Conservation (phyloP, 768 basidiomycete species). For the Cystobasidium ongulense region DNA sequence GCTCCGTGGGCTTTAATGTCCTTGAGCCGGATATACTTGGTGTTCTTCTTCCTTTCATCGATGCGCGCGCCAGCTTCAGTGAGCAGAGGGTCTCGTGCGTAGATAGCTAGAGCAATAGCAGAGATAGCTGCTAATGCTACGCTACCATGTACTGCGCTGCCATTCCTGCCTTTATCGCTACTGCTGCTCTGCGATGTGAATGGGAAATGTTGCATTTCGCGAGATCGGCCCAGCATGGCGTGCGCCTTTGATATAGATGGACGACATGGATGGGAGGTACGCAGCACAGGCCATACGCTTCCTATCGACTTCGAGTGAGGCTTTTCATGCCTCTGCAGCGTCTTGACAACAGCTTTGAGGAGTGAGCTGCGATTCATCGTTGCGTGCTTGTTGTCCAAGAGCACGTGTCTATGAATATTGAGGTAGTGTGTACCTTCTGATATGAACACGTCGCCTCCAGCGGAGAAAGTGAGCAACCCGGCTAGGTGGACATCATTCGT, state of each 20-base stretch:
- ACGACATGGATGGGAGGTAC: not conserved
- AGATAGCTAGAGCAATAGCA: not conserved
- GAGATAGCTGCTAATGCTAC: not conserved
- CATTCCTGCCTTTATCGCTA: not conserved
- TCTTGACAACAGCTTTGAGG: too few species aligned
- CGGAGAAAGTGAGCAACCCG: too few species aligned
- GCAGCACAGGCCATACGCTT: too few species aligned
- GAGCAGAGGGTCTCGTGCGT: not conserved
- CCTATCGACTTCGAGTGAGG: not conserved
- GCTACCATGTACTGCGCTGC: not conserved
- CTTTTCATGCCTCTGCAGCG: too few species aligned
- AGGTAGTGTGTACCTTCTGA: too few species aligned
- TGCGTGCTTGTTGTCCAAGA: too few species aligned
- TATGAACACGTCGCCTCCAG: too few species aligned
- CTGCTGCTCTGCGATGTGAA: not conserved
- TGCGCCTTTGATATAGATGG: not conserved
- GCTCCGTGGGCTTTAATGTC: slow-evolving; percentile 27
- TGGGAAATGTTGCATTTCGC: not conserved
- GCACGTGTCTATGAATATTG: too few species aligned
- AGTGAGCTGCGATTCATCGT: too few species aligned
- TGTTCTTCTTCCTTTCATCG: not conserved
- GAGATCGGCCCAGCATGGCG: not conserved
- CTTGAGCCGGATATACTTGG: not conserved
- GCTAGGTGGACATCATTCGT: too few species aligned
- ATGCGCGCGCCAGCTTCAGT: slow-evolving; percentile 1